Evolutionary conservation across 306 rosid species (phyloP).

Genomic region (Gastrolobium villosum): DNA sequence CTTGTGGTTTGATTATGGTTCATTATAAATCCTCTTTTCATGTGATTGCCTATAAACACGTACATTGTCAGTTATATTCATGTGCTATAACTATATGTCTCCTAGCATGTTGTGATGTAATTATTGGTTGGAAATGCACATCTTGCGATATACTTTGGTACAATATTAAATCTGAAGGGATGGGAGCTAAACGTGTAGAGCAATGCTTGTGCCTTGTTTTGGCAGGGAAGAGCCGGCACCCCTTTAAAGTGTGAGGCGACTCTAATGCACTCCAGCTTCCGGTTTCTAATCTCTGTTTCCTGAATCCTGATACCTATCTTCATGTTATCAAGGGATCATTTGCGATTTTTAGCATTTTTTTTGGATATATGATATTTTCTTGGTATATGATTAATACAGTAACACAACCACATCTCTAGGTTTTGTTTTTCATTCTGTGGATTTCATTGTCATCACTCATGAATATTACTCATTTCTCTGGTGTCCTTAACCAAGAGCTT

Average conservation of each 20-base stretch:
- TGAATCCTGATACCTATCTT: slow-evolving; percentile 22
- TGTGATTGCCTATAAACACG: background rate
- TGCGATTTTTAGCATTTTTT: slow-evolving; percentile 14
- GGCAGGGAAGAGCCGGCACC: slow-evolving; percentile 43
- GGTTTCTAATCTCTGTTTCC: slow-evolving; percentile 38
- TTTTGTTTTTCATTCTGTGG: slow-evolving; percentile 33
- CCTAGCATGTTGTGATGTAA: slow-evolving; percentile 39
- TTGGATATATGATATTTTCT: slow-evolving; percentile 10
- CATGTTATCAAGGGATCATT: slow-evolving; percentile 20
- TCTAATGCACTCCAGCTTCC: slow-evolving; percentile 41
- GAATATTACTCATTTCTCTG: slow-evolving; percentile 38
- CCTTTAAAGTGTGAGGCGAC: slow-evolving; percentile 47
- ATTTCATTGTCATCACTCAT: slow-evolving; percentile 18
- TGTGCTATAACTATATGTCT: background rate
- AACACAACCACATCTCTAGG: background rate
- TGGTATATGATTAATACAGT: slow-evolving; percentile 16
- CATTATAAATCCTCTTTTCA: slow-evolving; percentile 22
- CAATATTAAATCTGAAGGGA: slow-evolving; percentile 13
- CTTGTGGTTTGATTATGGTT: slow-evolving; percentile 32
- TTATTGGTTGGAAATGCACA: slow-evolving; percentile 39
- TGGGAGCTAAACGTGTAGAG: slow-evolving; percentile 47
- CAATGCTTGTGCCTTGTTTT: slow-evolving; percentile 48
- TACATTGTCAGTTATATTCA: background rate
- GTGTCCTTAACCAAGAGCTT: slow-evolving; percentile 8
- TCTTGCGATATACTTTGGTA: slow-evolving; percentile 33